Evolutionary conservation across 768 basidiomycete species (phyloP).

Genomic region (Boletus reticuloceps): DNA sequence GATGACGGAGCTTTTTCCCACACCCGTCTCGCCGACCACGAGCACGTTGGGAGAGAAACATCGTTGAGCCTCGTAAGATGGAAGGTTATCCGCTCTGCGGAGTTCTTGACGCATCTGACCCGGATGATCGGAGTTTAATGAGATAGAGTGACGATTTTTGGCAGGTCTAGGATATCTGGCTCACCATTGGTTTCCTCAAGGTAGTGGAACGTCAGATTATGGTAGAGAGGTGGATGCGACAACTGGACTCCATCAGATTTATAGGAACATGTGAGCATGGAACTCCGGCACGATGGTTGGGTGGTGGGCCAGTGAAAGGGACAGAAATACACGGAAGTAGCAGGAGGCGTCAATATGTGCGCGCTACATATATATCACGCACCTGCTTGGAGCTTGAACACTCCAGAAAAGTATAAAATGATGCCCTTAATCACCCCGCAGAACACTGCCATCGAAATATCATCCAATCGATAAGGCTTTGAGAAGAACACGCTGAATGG

Average conservation of each 20-base stretch:
- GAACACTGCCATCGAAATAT: constrained; percentile 5
- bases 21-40: constrained; percentile 34
- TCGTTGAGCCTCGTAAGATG: constrained; percentile 19
- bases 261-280: constrained; percentile 6
- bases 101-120: constrained; percentile 13
- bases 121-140: neutral
- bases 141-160: neutral
- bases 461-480: constrained; percentile 12
- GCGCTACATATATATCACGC: constrained; percentile 8
- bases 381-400: neutral
- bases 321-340: neutral
- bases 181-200: constrained; percentile 9
- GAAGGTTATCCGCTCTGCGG: constrained; percentile 9
- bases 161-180: neutral
- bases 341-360: constrained; percentile 8
- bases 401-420: constrained; percentile 4
- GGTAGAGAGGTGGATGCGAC: neutral
- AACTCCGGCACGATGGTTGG: neutral
- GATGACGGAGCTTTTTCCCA: constrained; percentile 40
- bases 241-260: constrained; percentile 8
- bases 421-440: neutral
- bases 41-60: constrained; percentile 36
- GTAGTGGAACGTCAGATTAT: neutral
- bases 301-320: neutral
- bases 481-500: constrained; percentile 12